Evolutionary conservation across 352 stramenopile genomes (phyloP).

Genomic region (Globisporangium paddicum): DNA sequence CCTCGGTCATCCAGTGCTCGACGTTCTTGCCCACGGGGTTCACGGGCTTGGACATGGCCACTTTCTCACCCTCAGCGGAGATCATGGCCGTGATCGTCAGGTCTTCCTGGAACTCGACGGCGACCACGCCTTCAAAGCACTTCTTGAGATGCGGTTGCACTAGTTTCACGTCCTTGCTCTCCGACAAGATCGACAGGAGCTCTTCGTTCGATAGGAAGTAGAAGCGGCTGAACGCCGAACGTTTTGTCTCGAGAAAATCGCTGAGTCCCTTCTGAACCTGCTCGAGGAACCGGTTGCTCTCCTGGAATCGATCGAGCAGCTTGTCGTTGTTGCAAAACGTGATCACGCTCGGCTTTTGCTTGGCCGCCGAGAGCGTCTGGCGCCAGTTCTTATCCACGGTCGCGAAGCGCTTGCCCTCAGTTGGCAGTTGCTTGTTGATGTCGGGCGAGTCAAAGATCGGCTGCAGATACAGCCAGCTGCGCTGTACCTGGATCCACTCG

Average conservation of each 20-base stretch:
- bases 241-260: slow-evolving; percentile 95
- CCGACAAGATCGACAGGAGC: slow-evolving; percentile 92
- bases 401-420: slow-evolving; percentile 92
- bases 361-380: slow-evolving; percentile 81
- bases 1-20: slow-evolving; percentile 95
- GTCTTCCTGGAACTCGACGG: slow-evolving; percentile 90
- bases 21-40: slow-evolving; percentile 94
- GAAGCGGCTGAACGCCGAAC: slow-evolving; percentile 90
- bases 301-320: slow-evolving; percentile 89
- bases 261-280: slow-evolving; percentile 94
- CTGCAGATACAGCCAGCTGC: slow-evolving; percentile 95
- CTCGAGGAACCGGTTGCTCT: slow-evolving; percentile 94
- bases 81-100: slow-evolving; percentile 91
- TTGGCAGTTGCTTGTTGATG: slow-evolving; percentile 95
- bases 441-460: slow-evolving; percentile 95
- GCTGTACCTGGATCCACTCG: slow-evolving; percentile 93
- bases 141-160: slow-evolving; percentile 95
- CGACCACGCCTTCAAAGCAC: slow-evolving; percentile 94
- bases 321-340: slow-evolving; percentile 93
- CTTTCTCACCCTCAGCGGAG: slow-evolving; percentile 87
- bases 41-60: slow-evolving; percentile 78
- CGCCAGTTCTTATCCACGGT: slow-evolving; percentile 96
- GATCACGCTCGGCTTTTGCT: slow-evolving; percentile 81
- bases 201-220: slow-evolving; percentile 96
- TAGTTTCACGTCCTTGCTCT: slow-evolving; percentile 94